Percentiles rank a stretch among this genome's conserved stretches.
phyloP scores from a whole-genome alignment of 2,329 filamentous ascomycete species.

The Tolypocladium tundrense region DNA sequence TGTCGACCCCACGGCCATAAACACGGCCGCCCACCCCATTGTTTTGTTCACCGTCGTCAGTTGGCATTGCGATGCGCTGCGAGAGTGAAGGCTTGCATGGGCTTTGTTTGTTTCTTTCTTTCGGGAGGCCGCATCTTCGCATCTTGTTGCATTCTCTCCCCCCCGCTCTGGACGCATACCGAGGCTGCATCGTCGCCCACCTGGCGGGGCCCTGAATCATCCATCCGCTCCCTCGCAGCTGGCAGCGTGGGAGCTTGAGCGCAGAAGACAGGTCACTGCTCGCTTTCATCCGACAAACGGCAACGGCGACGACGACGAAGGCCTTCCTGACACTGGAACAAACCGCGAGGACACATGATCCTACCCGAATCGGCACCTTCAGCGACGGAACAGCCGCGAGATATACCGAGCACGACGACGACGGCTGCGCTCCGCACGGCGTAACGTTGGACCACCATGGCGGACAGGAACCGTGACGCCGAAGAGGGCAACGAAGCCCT shows the following conservation, averaged over 20 bases:
- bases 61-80: background rate
- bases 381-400: background rate
- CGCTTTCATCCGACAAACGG: background rate
- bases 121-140: background rate
- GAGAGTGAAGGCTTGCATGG: background rate
- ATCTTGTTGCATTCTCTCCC: background rate
- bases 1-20: background rate
- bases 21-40: background rate
- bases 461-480: conserved; percentile 35
- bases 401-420: background rate
- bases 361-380: background rate
- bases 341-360: background rate
- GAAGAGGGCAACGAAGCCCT: conserved; percentile 40
- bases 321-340: background rate
- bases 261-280: background rate
- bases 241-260: background rate
- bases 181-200: background rate
- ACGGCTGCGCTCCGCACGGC: background rate
- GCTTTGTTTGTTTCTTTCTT: background rate
- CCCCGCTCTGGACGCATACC: background rate
- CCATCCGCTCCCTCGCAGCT: background rate
- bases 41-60: background rate
- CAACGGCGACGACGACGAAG: background rate
- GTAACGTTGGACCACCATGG: conserved; percentile 25
- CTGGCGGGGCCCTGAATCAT: background rate